phyloP scores from a whole-genome alignment of 192 early-diverging fungal species.

The Glomus cerebriforme region DNA sequence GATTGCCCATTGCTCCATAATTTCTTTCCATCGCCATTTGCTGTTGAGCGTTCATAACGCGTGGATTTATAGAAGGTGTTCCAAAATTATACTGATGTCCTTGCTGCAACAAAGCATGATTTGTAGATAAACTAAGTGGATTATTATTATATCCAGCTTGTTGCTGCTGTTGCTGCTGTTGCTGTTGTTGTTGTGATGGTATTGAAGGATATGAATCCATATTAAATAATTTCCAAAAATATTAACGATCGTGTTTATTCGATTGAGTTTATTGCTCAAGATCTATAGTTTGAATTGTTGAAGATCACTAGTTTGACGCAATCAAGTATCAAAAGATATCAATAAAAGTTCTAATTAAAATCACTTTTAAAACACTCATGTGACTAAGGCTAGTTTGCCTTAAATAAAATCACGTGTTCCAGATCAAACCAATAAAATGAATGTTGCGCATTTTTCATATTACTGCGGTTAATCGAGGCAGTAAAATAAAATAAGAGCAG shows the following conservation, averaged over 20 bases:
- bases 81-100: constrained; percentile 15
- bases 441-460: background rate
- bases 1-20: background rate
- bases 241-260: no score
- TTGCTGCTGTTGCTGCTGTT: constrained; percentile 13
- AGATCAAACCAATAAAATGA: background rate
- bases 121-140: background rate
- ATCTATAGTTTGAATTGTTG: background rate
- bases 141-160: constrained; percentile 16
- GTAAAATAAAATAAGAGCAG: background rate
- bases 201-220: constrained; percentile 27
- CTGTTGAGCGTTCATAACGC: constrained; percentile 12
- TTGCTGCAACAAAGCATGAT: constrained; percentile 20
- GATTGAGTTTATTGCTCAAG: background rate
- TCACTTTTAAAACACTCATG: background rate
- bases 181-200: constrained; percentile 7
- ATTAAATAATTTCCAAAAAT: background rate
- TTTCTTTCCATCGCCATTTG: background rate
- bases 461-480: background rate
- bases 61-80: background rate
- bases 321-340: background rate
- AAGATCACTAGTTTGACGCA: background rate
- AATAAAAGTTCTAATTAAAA: background rate
- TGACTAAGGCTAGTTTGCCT: background rate
- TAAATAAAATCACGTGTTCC: background rate